These are phyloP conservation scores for Ampelomyces quisqualis DNA, from an alignment of 2,329 filamentous ascomycete genomes.

Conservation along the genomic window DNA sequence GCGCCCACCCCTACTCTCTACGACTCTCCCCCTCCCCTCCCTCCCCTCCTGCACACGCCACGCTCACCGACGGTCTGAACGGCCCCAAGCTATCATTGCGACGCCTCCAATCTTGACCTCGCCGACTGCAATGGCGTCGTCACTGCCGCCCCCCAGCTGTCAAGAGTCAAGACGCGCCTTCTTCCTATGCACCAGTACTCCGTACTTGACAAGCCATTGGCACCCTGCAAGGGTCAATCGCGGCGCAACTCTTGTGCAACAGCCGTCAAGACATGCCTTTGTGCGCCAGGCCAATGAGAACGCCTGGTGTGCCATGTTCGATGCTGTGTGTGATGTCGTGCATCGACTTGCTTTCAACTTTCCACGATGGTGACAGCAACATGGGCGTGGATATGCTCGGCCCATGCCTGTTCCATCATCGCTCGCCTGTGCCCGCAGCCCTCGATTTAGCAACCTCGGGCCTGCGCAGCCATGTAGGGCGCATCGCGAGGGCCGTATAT, in stretches of 20 bases:
- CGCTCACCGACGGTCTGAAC: no score
- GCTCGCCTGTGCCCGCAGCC: slow-evolving; percentile 14
- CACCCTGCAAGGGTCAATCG: slow-evolving; percentile 36
- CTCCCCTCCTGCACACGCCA: no score
- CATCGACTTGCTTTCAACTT: no score
- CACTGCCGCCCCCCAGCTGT: slow-evolving; percentile 75
- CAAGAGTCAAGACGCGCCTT: slow-evolving; percentile 63
- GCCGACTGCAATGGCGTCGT: slow-evolving; percentile 72
- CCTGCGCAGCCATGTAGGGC: no score
- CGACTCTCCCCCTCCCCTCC: no score
- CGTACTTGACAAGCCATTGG: slow-evolving; percentile 65
- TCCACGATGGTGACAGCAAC: slow-evolving; percentile 20
- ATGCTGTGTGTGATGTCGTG: no score
- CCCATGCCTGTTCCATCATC: slow-evolving; percentile 28
- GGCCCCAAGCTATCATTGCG: not conserved
- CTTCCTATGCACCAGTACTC: slow-evolving; percentile 55
- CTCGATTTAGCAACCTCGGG: slow-evolving; percentile 1
- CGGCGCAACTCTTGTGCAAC: slow-evolving; percentile 7
- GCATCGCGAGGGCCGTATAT: no score
- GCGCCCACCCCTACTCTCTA: no score
- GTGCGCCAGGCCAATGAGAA: slow-evolving; percentile 49
- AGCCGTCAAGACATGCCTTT: slow-evolving; percentile 33
- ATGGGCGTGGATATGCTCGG: slow-evolving; percentile 31
- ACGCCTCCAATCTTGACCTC: slow-evolving; percentile 51
- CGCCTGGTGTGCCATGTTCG: slow-evolving; percentile 35